These are phyloP conservation scores for Physaria fendleri DNA, from an alignment of 345 rosid genomes.

Conservation along the genomic window DNA sequence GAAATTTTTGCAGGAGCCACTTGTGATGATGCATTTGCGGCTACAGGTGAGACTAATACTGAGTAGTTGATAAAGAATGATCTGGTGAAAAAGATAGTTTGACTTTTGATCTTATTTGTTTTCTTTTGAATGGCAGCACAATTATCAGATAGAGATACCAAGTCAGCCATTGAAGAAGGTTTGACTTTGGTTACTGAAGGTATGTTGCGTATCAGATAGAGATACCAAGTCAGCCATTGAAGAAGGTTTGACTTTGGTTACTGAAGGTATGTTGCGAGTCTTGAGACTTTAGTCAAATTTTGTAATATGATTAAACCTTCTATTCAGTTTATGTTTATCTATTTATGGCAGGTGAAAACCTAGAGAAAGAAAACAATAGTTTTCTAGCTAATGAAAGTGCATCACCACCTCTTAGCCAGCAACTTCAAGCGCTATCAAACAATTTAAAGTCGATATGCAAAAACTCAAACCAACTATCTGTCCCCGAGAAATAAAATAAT, in stretches of 20 bases:
- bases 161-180: neutral
- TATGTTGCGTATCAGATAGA: neutral
- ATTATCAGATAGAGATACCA: neutral
- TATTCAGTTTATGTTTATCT: neutral
- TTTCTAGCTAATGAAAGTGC: conserved; percentile 21
- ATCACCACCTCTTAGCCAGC: conserved; percentile 53
- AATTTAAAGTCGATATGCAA: conserved; percentile 43
- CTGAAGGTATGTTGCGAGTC: conserved; percentile 32
- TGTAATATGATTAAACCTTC: neutral
- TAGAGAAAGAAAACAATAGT: conserved; percentile 45
- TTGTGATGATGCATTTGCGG: neutral
- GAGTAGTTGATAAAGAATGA: neutral
- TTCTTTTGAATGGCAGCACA: neutral
- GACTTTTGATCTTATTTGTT: neutral
- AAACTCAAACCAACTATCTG: conserved; percentile 20
- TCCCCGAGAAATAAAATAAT: conserved; percentile 40
- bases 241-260: conserved; percentile 10
- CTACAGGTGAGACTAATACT: conserved; percentile 25
- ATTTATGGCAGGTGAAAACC: conserved; percentile 23
- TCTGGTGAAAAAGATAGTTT: neutral
- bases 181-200: conserved; percentile 14
- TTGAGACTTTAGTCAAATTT: neutral
- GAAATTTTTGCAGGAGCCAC: conserved; percentile 6
- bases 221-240: neutral
- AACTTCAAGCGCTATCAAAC: conserved; percentile 48